phyloP scores from a whole-genome alignment of 345 rosid species.

The Cardiospermum halicacabum region DNA sequence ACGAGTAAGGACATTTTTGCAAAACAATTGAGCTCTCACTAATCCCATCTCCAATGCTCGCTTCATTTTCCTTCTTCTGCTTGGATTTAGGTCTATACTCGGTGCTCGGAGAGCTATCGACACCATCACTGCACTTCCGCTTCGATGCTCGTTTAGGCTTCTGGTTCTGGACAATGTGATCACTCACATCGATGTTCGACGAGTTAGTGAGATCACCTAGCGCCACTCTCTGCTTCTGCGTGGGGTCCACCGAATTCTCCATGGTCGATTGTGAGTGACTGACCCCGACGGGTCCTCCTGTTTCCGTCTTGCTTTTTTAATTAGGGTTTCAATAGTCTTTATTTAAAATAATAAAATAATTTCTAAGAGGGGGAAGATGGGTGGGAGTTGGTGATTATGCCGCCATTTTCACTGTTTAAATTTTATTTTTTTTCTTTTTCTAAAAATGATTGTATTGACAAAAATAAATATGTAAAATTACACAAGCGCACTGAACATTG shows the following conservation, averaged over 20 bases:
- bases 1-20: conserved; percentile 11
- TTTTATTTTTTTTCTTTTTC: not conserved
- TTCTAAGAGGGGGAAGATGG: no score
- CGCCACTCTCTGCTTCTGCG: conserved; percentile 21
- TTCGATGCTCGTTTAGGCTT: conserved; percentile 4
- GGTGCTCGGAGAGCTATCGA: not conserved
- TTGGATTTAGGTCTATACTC: not conserved
- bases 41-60: not conserved
- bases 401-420: not conserved
- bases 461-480: no score
- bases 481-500: no score
- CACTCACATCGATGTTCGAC: not conserved
- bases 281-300: no score
- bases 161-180: conserved; percentile 14
- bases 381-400: no score
- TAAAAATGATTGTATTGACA: no score
- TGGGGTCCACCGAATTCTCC: conserved; percentile 5
- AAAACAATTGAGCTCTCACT: conserved; percentile 9
- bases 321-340: not conserved
- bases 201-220: conserved; percentile 25
- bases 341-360: no score
- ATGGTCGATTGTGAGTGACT: not conserved
- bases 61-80: not conserved
- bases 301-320: not conserved
- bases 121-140: not conserved